Conservation (phyloP, 495 filamentous ascomycete genomes). For the Pyrenula massariospora region DNA sequence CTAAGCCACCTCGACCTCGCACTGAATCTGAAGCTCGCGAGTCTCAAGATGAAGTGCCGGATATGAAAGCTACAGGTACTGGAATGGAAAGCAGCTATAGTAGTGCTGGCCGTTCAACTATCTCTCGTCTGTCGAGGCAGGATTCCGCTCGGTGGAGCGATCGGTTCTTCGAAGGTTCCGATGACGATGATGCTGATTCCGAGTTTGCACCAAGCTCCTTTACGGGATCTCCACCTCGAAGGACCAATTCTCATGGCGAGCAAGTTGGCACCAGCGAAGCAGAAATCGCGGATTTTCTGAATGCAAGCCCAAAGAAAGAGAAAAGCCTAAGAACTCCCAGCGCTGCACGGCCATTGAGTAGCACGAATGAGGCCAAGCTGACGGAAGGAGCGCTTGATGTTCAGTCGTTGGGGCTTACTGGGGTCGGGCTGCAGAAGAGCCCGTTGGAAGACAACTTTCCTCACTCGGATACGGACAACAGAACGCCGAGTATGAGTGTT, state of each 20-base stretch:
- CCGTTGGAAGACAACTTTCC: neutral
- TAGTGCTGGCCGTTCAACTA: conserved; percentile 4
- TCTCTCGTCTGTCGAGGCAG: conserved; percentile 9
- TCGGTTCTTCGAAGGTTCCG: conserved; percentile 21
- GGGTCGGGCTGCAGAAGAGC: neutral
- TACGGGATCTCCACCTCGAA: neutral
- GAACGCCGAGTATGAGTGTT: neutral
- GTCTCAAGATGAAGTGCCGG: conserved; percentile 10
- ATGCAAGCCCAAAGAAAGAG: neutral
- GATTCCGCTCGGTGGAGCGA: conserved; percentile 29
- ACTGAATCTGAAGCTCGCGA: conserved; percentile 6
- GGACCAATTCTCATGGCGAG: neutral
- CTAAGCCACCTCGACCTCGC: neutral
- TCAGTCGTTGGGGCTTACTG: neutral
- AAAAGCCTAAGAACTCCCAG: neutral
- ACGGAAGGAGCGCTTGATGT: neutral
- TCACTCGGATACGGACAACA: neutral
- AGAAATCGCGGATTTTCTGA: conserved; percentile 10
- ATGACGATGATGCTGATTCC: conserved; percentile 17
- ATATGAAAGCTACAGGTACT: conserved; percentile 5
- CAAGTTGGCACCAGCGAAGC: conserved; percentile 8
- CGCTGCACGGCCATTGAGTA: neutral
- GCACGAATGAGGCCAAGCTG: neutral
- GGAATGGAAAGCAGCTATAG: conserved; percentile 7
- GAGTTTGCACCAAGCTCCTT: neutral